Conservation (phyloP, 208 protist genomes). For the Vickermania spadyakhi region DNA sequence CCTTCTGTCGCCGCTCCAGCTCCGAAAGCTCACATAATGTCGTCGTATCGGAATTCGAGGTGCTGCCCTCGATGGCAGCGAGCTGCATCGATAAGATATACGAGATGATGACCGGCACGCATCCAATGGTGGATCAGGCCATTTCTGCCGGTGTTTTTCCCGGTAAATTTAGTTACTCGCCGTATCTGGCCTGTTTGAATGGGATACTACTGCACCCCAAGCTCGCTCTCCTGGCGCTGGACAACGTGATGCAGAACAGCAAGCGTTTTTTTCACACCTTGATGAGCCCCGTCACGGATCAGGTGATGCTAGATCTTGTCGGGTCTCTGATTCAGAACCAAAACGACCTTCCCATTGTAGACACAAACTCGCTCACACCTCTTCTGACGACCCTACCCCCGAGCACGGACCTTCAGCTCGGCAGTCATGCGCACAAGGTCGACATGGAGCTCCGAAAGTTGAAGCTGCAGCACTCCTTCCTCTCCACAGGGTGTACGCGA, state of each 20-base stretch:
- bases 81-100: conserved; percentile 58
- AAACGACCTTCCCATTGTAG: conserved; percentile 48
- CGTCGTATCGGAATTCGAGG: conserved; percentile 67
- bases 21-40: conserved; percentile 45
- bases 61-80: conserved; percentile 64
- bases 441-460: conserved; percentile 34
- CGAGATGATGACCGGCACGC: conserved; percentile 54
- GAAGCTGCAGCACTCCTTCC: conserved; percentile 35
- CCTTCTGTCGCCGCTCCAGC: conserved; percentile 49
- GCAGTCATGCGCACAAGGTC: conserved; percentile 12
- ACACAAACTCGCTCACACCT: conserved; percentile 65
- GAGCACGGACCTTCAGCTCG: neutral
- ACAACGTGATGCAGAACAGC: conserved; percentile 69
- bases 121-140: conserved; percentile 48
- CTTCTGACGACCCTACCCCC: conserved; percentile 24
- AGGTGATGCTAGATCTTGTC: conserved; percentile 45
- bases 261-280: conserved; percentile 49
- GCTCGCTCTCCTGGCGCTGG: conserved; percentile 33
- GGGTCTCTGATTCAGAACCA: conserved; percentile 25
- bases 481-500: conserved; percentile 29
- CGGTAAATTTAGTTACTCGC: conserved; percentile 30
- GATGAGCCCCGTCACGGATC: conserved; percentile 55
- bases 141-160: conserved; percentile 30
- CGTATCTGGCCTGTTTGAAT: conserved; percentile 64
- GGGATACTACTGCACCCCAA: conserved; percentile 70